Evolutionary conservation across 2,329 filamentous ascomycete species (phyloP).

Genomic region (Xylariaceae sp.): DNA sequence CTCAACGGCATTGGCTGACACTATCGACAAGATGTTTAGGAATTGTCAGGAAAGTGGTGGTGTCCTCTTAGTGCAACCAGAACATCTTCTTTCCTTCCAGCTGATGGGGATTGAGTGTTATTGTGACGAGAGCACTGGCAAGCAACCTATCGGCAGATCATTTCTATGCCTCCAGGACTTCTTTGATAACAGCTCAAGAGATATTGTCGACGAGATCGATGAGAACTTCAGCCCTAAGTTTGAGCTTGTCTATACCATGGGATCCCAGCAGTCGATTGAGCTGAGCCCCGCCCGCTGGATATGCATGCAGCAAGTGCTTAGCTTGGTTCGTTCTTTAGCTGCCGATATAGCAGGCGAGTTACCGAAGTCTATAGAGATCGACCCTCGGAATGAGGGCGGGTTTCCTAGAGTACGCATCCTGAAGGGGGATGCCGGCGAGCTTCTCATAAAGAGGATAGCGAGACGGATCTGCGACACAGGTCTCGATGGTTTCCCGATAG

Average conservation of each 20-base stretch:
- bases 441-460: constrained; percentile 45
- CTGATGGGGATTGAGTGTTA: constrained; percentile 63
- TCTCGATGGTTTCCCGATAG: constrained; percentile 50
- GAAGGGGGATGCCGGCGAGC: constrained; percentile 37
- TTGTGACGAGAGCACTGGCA: constrained; percentile 40
- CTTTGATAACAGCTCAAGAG: constrained; percentile 53
- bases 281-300: constrained; percentile 62
- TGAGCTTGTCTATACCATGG: constrained; percentile 69
- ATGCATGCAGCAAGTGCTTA: constrained; percentile 60
- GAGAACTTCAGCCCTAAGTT: constrained; percentile 67
- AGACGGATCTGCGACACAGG: constrained; percentile 52
- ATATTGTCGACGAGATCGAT: constrained; percentile 71
- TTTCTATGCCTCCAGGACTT: constrained; percentile 46
- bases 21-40: constrained; percentile 48
- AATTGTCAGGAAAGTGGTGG: constrained; percentile 59
- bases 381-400: constrained; percentile 38
- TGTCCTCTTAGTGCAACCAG: constrained; percentile 66
- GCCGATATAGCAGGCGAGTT: constrained; percentile 38
- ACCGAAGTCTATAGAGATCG: constrained; percentile 53
- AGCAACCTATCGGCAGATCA: constrained; percentile 46
- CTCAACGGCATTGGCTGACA: constrained; percentile 47
- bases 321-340: constrained; percentile 46
- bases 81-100: constrained; percentile 69
- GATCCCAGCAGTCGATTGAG: constrained; percentile 57
- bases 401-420: constrained; percentile 61